Evolutionary conservation across 108 stramenopile genomes (phyloP).

Genomic region (Ochromonas danica): DNA sequence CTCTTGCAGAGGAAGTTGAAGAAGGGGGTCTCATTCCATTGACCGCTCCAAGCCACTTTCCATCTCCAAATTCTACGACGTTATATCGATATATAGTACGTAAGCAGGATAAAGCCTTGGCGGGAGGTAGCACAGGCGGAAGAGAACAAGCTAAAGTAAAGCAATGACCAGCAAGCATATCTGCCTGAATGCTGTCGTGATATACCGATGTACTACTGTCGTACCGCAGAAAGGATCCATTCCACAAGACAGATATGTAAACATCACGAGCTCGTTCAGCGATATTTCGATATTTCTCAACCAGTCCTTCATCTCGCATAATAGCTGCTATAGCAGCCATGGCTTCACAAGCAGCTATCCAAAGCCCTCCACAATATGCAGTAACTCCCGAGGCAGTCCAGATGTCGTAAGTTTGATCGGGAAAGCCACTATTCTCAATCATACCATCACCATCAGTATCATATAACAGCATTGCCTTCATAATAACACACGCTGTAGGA

Average conservation of each 20-base stretch:
- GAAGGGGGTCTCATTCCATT: slow-evolving; percentile 45
- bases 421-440: slow-evolving; percentile 52
- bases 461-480: slow-evolving; percentile 24
- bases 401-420: slow-evolving; percentile 54
- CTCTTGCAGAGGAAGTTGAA: background rate
- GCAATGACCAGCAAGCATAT: slow-evolving; percentile 53
- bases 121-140: slow-evolving; percentile 16
- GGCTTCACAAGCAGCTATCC: slow-evolving; percentile 49
- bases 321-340: slow-evolving; percentile 38
- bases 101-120: slow-evolving; percentile 24
- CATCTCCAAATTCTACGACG: slow-evolving; percentile 39
- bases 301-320: slow-evolving; percentile 1
- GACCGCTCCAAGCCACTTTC: slow-evolving; percentile 40
- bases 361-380: slow-evolving; percentile 51
- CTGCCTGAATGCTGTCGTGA: slow-evolving; percentile 46
- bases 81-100: slow-evolving; percentile 34
- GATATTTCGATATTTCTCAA: slow-evolving; percentile 19
- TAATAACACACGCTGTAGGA: slow-evolving; percentile 28
- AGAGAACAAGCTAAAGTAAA: slow-evolving; percentile 41
- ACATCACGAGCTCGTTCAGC: slow-evolving; percentile 29
- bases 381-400: slow-evolving; percentile 48
- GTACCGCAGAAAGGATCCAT: slow-evolving; percentile 43
- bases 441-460: slow-evolving; percentile 43
- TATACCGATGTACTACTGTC: slow-evolving; percentile 30
- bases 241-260: slow-evolving; percentile 45